Percentiles rank a stretch among this genome's conserved stretches.
These are phyloP conservation scores for Pterocarpus santalinus DNA, from an alignment of 306 rosid genomes.

Conservation along the genomic window DNA sequence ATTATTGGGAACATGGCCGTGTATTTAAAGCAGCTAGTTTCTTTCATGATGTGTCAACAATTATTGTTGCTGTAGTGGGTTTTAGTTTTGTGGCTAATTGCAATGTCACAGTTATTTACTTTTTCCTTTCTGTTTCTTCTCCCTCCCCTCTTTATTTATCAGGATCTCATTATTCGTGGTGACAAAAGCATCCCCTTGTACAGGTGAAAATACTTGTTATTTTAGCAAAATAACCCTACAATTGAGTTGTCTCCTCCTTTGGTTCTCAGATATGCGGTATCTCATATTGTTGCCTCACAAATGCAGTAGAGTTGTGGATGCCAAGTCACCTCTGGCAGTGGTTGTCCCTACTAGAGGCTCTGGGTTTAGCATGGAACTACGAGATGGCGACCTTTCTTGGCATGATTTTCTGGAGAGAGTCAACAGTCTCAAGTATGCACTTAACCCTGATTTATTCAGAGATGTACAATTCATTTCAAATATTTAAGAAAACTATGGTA, in stretches of 20 bases:
- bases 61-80: not conserved
- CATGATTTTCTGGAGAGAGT: constrained; percentile 76
- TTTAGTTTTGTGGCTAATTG: constrained; percentile 25
- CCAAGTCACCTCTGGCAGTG: constrained; percentile 81
- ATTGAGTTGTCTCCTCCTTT: constrained; percentile 37
- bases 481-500: constrained; percentile 18
- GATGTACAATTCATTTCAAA: constrained; percentile 18
- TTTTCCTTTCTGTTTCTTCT: constrained; percentile 27
- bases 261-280: constrained; percentile 19
- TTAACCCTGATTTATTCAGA: constrained; percentile 25
- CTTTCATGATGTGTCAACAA: not conserved
- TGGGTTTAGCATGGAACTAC: constrained; percentile 69
- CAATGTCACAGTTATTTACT: constrained; percentile 24
- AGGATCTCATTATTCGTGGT: constrained; percentile 93
- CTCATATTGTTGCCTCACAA: constrained; percentile 55
- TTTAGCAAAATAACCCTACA: constrained; percentile 17
- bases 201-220: constrained; percentile 64
- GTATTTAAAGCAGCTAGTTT: not conserved
- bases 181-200: constrained; percentile 85
- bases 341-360: constrained; percentile 71
- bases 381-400: constrained; percentile 84
- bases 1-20: not conserved
- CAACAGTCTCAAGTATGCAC: constrained; percentile 67
- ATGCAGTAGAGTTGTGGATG: constrained; percentile 92
- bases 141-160: constrained; percentile 28